A percentile compares a stretch with the other conserved stretches of the same genome.
These are phyloP conservation scores for Arthrobotrys pseudoclavata DNA, from an alignment of 2,329 filamentous ascomycete genomes.

Conservation along the genomic window DNA sequence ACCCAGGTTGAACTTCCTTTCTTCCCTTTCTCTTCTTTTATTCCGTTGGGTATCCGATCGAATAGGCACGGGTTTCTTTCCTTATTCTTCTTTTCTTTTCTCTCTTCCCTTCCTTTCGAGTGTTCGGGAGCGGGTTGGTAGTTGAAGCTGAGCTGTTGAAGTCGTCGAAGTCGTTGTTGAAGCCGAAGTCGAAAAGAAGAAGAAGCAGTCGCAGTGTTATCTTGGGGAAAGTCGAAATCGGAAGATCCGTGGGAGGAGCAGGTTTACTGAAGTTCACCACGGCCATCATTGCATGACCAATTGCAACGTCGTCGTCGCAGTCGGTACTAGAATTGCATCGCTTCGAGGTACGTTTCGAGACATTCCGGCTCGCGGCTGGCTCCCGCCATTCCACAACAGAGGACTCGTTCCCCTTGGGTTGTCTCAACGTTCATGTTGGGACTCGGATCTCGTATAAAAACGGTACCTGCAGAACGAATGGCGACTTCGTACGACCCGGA, in stretches of 20 bases:
- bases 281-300: conserved; percentile 33
- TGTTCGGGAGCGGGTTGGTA: conserved; percentile 58
- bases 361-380: conserved; percentile 30
- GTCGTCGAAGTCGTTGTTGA: conserved; percentile 26
- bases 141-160: conserved; percentile 44
- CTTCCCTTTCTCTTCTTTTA: conserved; percentile 51
- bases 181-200: conserved; percentile 31
- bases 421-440: conserved; percentile 3
- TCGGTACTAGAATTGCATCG: conserved; percentile 49
- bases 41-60: conserved; percentile 56
- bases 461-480: conserved; percentile 16
- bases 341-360: conserved; percentile 56
- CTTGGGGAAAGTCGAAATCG: conserved; percentile 5
- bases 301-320: conserved; percentile 51
- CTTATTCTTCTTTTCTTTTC: conserved; percentile 58
- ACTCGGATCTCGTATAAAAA: conserved; percentile 15
- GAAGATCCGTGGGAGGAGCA: conserved; percentile 1
- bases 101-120: conserved; percentile 61
- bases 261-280: conserved; percentile 12
- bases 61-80: conserved; percentile 49
- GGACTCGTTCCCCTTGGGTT: neutral
- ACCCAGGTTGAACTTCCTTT: conserved; percentile 50
- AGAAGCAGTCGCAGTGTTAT: conserved; percentile 33
- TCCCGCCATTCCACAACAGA: conserved; percentile 34
- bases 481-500: neutral